Percentiles rank a stretch among this genome's conserved stretches.
These are phyloP conservation scores for Pseudoneurospora amorphoporcata DNA, from an alignment of 495 filamentous ascomycete genomes.

Conservation along the genomic window DNA sequence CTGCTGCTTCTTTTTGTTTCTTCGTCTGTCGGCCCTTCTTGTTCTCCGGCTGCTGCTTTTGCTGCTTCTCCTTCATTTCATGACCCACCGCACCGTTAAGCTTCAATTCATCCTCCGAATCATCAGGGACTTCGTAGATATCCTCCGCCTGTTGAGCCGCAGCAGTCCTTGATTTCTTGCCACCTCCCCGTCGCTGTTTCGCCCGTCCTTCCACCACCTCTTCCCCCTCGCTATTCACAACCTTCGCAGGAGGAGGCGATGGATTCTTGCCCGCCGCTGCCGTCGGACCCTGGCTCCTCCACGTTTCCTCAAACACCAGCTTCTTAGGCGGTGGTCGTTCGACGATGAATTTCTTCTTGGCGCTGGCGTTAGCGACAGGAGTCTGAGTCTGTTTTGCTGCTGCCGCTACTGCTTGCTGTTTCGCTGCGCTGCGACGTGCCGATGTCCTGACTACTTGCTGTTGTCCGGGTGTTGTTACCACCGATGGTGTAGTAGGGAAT, in stretches of 20 bases:
- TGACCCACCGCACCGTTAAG: neutral
- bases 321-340: neutral
- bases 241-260: neutral
- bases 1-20: neutral
- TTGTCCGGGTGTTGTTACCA: neutral
- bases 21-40: neutral
- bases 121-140: slow-evolving; percentile 34
- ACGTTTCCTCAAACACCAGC: neutral
- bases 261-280: neutral
- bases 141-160: slow-evolving; percentile 1
- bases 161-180: neutral
- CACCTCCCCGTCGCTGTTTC: neutral
- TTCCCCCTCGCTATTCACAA: neutral
- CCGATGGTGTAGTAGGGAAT: neutral
- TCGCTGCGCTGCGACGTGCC: neutral
- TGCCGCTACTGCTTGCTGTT: neutral
- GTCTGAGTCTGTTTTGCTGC: neutral
- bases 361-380: neutral
- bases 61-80: neutral
- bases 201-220: neutral
- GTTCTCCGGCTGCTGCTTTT: neutral
- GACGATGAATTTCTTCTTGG: neutral
- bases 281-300: neutral
- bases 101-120: slow-evolving; percentile 25
- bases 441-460: neutral